Evolutionary conservation across 176 grass and related monocot species (phyloP).

Genomic region (Poa annua): DNA sequence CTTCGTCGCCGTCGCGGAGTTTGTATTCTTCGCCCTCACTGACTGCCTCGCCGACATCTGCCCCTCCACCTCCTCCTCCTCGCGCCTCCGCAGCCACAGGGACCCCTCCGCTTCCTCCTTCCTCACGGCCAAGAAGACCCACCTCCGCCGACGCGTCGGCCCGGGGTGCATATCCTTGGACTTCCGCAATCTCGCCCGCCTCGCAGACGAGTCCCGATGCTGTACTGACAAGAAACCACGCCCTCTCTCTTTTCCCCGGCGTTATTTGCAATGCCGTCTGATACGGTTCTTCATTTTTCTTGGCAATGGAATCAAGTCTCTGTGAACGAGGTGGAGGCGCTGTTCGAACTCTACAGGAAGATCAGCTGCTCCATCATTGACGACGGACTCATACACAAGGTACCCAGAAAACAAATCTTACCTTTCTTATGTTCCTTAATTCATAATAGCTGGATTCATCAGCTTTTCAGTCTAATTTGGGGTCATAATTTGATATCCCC

Average conservation of each 20-base stretch:
- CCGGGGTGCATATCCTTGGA: background rate
- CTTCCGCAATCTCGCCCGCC: constrained; percentile 50
- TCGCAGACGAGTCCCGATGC: constrained; percentile 74
- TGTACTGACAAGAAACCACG: constrained; percentile 37
- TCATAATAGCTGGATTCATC: too few species aligned
- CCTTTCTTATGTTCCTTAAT: too few species aligned
- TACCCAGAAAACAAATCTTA: background rate
- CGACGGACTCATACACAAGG: constrained; percentile 92
- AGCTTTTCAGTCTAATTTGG: too few species aligned
- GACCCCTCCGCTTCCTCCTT: background rate
- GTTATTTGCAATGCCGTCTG: constrained; percentile 16
- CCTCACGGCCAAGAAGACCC: background rate
- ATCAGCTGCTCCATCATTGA: constrained; percentile 78
- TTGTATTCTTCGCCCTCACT: constrained; percentile 56
- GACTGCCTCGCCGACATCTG: constrained; percentile 63
- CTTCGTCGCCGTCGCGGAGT: constrained; percentile 55
- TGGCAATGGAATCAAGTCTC: constrained; percentile 45
- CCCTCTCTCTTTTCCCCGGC: too few species aligned
- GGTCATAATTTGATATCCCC: too few species aligned
- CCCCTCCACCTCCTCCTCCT: constrained; percentile 13
- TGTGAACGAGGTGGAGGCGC: constrained; percentile 83
- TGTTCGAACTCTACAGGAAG: constrained; percentile 89
- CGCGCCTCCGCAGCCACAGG: background rate
- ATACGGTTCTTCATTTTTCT: constrained; percentile 14
- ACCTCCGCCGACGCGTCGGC: background rate